Percentiles rank a stretch among this genome's conserved stretches.
Evolutionary conservation across 2,329 filamentous ascomycete species (phyloP).

Genomic region (Stemphylium vesicarium): DNA sequence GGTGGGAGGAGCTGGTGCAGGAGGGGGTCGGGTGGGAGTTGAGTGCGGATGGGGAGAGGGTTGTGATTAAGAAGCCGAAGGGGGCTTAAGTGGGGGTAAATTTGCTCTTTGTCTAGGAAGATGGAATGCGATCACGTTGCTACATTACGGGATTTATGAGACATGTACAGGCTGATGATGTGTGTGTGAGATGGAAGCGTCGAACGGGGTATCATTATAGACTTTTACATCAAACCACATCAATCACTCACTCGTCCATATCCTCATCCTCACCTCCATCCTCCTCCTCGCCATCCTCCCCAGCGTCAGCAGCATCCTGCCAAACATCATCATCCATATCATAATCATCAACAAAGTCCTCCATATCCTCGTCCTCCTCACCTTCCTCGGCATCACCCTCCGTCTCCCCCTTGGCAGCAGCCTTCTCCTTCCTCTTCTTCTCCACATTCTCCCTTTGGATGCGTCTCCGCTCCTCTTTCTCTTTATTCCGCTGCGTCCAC

Average conservation of each 20-base stretch:
- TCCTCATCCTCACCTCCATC: conserved; percentile 52
- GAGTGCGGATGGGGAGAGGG: conserved; percentile 65
- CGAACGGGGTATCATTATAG: conserved; percentile 45
- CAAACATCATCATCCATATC: conserved; percentile 59
- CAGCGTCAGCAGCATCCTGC: conserved; percentile 60
- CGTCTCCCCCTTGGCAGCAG: conserved; percentile 38
- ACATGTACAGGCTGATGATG: background rate
- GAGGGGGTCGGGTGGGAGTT: conserved; percentile 86
- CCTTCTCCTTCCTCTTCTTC: conserved; percentile 73
- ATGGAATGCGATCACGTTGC: background rate
- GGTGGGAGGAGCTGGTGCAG: conserved; percentile 74
- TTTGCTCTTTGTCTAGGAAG: background rate
- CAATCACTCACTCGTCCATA: conserved; percentile 52
- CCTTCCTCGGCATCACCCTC: conserved; percentile 57
- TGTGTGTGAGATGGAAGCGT: conserved; percentile 1
- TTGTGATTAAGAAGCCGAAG: conserved; percentile 75
- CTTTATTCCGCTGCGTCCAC: conserved; percentile 78
- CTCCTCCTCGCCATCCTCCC: conserved; percentile 54
- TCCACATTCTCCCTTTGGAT: conserved; percentile 91
- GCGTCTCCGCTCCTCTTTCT: conserved; percentile 82
- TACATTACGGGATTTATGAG: background rate
- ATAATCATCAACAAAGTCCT: conserved; percentile 54
- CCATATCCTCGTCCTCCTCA: conserved; percentile 57
- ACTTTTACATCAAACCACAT: conserved; percentile 3
- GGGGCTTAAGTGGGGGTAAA: conserved; percentile 36